Evolutionary conservation across 495 filamentous ascomycete species (phyloP), one percentile per base, ranked within the genome.

Genomic region (Xylaria telfairii): DNA sequence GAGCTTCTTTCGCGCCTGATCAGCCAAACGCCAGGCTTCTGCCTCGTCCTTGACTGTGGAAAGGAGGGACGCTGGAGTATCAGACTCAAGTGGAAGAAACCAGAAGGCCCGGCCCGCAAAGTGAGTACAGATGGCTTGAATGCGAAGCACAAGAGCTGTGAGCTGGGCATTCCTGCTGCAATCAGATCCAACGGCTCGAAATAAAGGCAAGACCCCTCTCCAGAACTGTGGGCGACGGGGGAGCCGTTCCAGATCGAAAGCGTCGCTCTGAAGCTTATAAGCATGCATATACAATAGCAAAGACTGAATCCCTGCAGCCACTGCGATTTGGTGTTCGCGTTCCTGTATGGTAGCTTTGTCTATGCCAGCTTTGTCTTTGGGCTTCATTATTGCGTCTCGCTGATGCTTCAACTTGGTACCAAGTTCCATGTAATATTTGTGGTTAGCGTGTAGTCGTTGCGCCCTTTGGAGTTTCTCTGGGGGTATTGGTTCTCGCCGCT

Each of bases 351-450:
- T n/a, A n/a, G n/a, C n/a, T n/a, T n/a, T n/a, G n/a, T n/a, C n/a
- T n/a, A 21, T 10, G 67, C 65, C 42, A 69, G 53, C 59, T 41
- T 59, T 59, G 37, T 68, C 61, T 53, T 53, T 59, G 34, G 65
- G 69, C 59, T 79, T 78, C 69, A 77, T 51, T 21, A 84, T 74
- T 28, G 68, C 79, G 64, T 86, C 84, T 42, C 83, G 79, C 41
- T 81, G 72, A 67, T 85, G 83, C 75, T 86, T 86, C 41, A 86
- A 75, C 63, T 77, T 79, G 34, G 72, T 77, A 17, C 80, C 84
- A 8, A 84, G 67, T 21, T 68, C 68, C 15, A 72, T 72, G 69
- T 75, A 82, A 30, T 75, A 72, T 47, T 70, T 62, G 66, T 75
- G 65, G 56, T 70, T 70, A 12, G 77, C 62, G 54, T 70, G 57